Conservation (phyloP, 179 eudicot species). For the Heliamphora pulchella region DNA sequence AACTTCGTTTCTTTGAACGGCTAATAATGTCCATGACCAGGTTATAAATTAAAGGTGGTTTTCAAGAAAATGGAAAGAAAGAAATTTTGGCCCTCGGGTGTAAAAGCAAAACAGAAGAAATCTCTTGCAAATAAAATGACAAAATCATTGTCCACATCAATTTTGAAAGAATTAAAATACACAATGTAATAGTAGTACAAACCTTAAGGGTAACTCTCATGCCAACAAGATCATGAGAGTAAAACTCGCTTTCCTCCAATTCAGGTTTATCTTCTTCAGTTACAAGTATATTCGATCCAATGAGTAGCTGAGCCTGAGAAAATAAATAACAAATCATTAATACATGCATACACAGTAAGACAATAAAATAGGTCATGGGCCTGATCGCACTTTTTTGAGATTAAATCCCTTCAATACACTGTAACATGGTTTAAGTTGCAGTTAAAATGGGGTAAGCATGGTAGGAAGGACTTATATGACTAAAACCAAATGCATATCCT, state of each 20-base stretch:
- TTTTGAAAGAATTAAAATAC: background rate
- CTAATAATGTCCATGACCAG: background rate
- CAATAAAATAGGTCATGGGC: background rate
- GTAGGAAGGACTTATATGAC: background rate
- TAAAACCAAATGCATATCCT: background rate
- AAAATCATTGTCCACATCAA: background rate
- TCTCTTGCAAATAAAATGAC: background rate
- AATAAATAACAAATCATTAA: slow-evolving; percentile 4
- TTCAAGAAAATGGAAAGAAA: background rate
- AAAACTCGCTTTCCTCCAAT: slow-evolving; percentile 86
- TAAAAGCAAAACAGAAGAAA: background rate
- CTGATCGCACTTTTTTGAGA: slow-evolving; percentile 3
- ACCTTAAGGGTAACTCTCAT: slow-evolving; percentile 86
- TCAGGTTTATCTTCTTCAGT: slow-evolving; percentile 65
- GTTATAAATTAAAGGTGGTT: background rate
- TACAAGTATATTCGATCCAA: slow-evolving; percentile 73
- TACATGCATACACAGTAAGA: background rate
- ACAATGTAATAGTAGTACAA: slow-evolving; percentile 14
- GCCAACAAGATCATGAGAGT: slow-evolving; percentile 87
- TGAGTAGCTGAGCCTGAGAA: slow-evolving; percentile 69
- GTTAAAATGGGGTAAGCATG: background rate
- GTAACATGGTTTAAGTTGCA: background rate
- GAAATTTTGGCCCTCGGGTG: background rate
- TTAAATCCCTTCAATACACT: background rate
- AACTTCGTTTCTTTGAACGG: background rate